These are phyloP conservation scores for Phytopythium montanum DNA, from an alignment of 352 stramenopile species.

Conservation along the genomic window DNA sequence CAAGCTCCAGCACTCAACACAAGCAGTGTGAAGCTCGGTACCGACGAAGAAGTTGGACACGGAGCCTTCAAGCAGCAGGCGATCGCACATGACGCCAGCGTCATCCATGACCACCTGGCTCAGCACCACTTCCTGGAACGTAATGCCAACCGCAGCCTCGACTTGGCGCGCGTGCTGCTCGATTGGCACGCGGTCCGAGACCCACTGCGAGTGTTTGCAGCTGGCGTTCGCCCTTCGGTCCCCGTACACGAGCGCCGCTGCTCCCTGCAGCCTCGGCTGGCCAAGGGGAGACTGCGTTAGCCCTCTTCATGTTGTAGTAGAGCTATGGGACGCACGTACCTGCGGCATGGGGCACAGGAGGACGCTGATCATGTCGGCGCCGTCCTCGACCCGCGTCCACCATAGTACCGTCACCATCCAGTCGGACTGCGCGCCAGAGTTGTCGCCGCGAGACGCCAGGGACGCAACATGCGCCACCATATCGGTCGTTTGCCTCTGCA, in stretches of 20 bases:
- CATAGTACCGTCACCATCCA: slow-evolving; percentile 69
- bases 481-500: slow-evolving; percentile 15
- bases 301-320: too few relatives aligned
- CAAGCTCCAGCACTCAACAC: too few relatives aligned
- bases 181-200: slow-evolving; percentile 43
- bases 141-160: slow-evolving; percentile 10
- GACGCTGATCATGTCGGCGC: slow-evolving; percentile 32
- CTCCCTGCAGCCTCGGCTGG: slow-evolving; percentile 27
- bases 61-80: slow-evolving; percentile 61
- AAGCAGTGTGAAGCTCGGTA: slow-evolving; percentile 9
- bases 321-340: neutral
- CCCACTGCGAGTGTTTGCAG: slow-evolving; percentile 78
- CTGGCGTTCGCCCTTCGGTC: slow-evolving; percentile 29
- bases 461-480: slow-evolving; percentile 8
- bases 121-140: slow-evolving; percentile 62
- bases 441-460: neutral
- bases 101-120: slow-evolving; percentile 9
- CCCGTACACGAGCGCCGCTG: slow-evolving; percentile 52
- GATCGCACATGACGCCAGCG: slow-evolving; percentile 14
- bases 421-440: slow-evolving; percentile 15
- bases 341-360: slow-evolving; percentile 58
- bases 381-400: slow-evolving; percentile 16
- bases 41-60: slow-evolving; percentile 81
- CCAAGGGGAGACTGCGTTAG: neutral
- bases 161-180: slow-evolving; percentile 31